phyloP scores from a whole-genome alignment of 2,329 filamentous ascomycete genomes.

The Alternaria triticimaculans region DNA sequence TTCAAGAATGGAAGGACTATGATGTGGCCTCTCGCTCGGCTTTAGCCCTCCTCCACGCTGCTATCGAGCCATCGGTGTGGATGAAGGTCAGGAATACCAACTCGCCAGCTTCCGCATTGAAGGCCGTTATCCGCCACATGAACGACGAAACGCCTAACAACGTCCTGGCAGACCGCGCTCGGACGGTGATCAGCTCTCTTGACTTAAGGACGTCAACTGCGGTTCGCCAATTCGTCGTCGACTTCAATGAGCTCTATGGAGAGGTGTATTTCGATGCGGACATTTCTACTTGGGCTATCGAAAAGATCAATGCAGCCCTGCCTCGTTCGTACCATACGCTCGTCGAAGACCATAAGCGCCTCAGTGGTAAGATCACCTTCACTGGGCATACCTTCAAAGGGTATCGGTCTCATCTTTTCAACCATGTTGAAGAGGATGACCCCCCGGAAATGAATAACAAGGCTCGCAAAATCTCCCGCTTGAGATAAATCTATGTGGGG shows the following conservation, averaged over 20 bases:
- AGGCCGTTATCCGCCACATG: neutral
- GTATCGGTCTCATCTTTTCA: neutral
- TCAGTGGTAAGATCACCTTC: too few species aligned
- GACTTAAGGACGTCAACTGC: neutral
- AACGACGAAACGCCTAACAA: neutral
- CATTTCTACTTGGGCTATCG: neutral
- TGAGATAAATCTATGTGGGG: too few species aligned
- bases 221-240: neutral
- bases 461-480: too few species aligned
- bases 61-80: neutral
- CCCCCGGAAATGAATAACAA: rapidly evolving
- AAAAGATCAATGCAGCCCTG: neutral
- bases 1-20: neutral
- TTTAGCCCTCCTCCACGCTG: neutral
- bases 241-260: neutral
- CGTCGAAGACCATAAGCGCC: too few species aligned
- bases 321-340: too few species aligned
- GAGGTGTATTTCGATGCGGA: too few species aligned
- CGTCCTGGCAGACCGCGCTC: too few species aligned
- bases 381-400: too few species aligned
- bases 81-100: neutral
- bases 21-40: neutral
- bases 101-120: neutral
- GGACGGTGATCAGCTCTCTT: neutral
- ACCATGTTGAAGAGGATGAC: neutral